Conservation (phyloP, 2,329 filamentous ascomycete species). For the Pseudocercospora cruenta region DNA sequence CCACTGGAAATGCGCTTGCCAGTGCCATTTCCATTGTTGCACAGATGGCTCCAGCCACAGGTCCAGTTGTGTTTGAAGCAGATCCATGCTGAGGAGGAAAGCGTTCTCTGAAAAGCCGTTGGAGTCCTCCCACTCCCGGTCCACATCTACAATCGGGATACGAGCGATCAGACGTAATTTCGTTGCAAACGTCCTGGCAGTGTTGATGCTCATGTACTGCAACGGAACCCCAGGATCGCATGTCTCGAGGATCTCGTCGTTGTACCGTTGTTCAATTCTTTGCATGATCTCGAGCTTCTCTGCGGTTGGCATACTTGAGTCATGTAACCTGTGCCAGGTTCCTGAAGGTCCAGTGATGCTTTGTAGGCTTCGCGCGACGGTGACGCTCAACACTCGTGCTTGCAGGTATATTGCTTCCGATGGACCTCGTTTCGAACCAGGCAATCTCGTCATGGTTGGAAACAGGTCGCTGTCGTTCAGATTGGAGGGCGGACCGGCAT, state of each 20-base stretch:
- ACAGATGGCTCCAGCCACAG: slow-evolving; percentile 32
- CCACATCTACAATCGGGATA: slow-evolving; percentile 28
- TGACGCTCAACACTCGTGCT: slow-evolving; percentile 26
- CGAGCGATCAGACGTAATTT: slow-evolving; percentile 33
- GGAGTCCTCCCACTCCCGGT: slow-evolving; percentile 26
- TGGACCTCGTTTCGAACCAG: slow-evolving; percentile 27
- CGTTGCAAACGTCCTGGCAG: slow-evolving; percentile 28
- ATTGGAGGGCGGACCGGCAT: slow-evolving; percentile 50
- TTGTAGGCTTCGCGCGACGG: slow-evolving; percentile 27
- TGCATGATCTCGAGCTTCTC: slow-evolving; percentile 34
- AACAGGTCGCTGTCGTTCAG: slow-evolving; percentile 57
- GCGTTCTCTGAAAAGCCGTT: slow-evolving; percentile 32
- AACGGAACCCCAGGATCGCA: slow-evolving; percentile 34
- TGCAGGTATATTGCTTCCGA: slow-evolving; percentile 40
- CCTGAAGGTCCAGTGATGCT: slow-evolving; percentile 28
- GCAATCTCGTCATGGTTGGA: slow-evolving; percentile 46
- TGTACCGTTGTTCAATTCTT: slow-evolving; percentile 28
- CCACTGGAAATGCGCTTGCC: slow-evolving; percentile 35
- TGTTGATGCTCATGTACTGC: slow-evolving; percentile 32
- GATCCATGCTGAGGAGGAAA: slow-evolving; percentile 30
- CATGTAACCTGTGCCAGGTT: slow-evolving; percentile 30
- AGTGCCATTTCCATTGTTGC: slow-evolving; percentile 35
- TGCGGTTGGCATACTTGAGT: slow-evolving; percentile 25
- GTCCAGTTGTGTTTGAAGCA: slow-evolving; percentile 33
- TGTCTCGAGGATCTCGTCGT: slow-evolving; percentile 30